Evolutionary conservation across 2,329 filamentous ascomycete species (phyloP).

Genomic region (Colletotrichum gigasporum): DNA sequence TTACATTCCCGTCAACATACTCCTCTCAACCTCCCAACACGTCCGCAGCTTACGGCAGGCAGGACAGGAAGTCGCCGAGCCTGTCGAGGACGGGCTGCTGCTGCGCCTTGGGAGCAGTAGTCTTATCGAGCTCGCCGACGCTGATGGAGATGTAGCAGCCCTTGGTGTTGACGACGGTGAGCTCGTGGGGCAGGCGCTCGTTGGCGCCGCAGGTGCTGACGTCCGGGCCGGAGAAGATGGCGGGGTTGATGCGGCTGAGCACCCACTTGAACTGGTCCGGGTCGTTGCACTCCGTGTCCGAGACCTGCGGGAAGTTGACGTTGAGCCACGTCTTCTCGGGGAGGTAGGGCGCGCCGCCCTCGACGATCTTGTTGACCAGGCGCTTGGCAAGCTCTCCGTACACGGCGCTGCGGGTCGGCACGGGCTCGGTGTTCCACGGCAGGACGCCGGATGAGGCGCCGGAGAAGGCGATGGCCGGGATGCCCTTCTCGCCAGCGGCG

Average conservation of each 20-base stretch:
- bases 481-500: conserved; percentile 60
- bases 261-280: conserved; percentile 69
- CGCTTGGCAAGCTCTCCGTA: conserved; percentile 71
- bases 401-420: conserved; percentile 63
- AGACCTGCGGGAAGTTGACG: conserved; percentile 71
- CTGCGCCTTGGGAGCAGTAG: conserved; percentile 60
- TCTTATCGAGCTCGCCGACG: conserved; percentile 67
- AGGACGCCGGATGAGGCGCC: conserved; percentile 60
- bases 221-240: conserved; percentile 63
- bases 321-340: conserved; percentile 71
- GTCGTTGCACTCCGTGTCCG: conserved; percentile 57
- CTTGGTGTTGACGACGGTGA: conserved; percentile 53
- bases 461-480: conserved; percentile 76
- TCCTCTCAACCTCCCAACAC: no score
- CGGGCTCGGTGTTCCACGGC: conserved; percentile 63
- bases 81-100: conserved; percentile 63
- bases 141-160: conserved; percentile 73
- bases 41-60: no score
- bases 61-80: conserved; percentile 56
- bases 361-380: conserved; percentile 64
- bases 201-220: conserved; percentile 63
- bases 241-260: conserved; percentile 67
- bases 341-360: conserved; percentile 69
- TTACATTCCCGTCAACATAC: neutral
- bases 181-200: conserved; percentile 67